Evolutionary conservation across 169 alveolate species (phyloP), one percentile per base, ranked within the genome.

Genomic region (Plasmodium chabaudi): DNA sequence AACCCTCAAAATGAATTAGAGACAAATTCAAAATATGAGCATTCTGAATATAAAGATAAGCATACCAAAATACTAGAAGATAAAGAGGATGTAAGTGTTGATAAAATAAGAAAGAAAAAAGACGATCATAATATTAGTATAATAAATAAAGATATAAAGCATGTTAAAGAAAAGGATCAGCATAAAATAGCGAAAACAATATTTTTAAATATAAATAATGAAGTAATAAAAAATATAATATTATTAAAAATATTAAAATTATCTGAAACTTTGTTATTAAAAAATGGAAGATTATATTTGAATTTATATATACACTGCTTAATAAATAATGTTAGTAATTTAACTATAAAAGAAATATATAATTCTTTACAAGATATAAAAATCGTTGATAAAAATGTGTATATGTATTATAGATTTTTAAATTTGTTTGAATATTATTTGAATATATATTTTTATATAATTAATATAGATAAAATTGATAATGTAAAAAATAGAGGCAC

Each of bases 391-490:
- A 15, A n/a, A 34, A 39, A 65, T 3, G 49, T 15, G 15, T 17
- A 5, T 39, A 9, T 59, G 17, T 79, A 21, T 10, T 55, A 39
- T 47, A 68, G 89, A 46, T 9, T 79, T 47, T 67, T 79, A 23
- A 17, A 51, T 60, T 61, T 79, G 19, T 79, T 12, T 59, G 89
- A 79, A 60, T 67, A 61, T 49, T 79, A 79, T 71, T 67, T 68
- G 55, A 79, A 67, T 60, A 56, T 49, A 17, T 42, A 67, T 10
- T 65, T 79, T 53, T 79, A 51, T 67, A 67, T 53, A 67, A 64
- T 77, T 10, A 77, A 77, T 21, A 34, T 34, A 34, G 13, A 51
- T 23, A 61, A 17, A 46, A 46, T 15, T 61, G 63, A 61, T 15
- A 60, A 42, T 1, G 46, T 17, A 42, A 23, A 12, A n/a, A 44